Evolutionary conservation across 2,329 filamentous ascomycete genomes (phyloP).

Genomic region (Beauveria asiatica): DNA sequence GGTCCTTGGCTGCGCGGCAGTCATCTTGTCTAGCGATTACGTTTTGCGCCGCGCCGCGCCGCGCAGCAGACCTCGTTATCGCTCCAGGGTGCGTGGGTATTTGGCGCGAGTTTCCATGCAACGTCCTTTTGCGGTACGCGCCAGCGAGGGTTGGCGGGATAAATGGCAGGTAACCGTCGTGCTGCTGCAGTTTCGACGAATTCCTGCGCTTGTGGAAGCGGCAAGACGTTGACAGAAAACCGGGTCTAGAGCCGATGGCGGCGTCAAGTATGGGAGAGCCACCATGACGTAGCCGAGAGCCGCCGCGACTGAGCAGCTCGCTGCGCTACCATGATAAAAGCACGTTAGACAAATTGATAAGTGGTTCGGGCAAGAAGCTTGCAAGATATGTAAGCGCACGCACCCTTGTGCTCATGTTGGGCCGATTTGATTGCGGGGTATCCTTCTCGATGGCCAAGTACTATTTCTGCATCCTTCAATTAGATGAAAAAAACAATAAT

Average conservation of each 20-base stretch:
- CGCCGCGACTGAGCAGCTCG: neutral
- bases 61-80: neutral
- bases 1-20: conserved; percentile 25
- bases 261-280: neutral
- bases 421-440: neutral
- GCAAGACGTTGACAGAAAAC: conserved; percentile 3
- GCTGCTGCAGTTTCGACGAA: neutral
- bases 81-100: neutral
- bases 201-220: neutral
- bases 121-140: no score
- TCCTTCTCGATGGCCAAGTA: neutral
- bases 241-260: conserved; percentile 10
- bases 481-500: neutral
- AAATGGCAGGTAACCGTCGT: neutral
- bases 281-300: neutral
- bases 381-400: neutral
- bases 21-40: neutral
- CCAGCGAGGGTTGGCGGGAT: neutral
- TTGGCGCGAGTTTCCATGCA: neutral
- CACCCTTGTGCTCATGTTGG: neutral
- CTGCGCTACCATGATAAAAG: no score
- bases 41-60: neutral
- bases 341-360: neutral
- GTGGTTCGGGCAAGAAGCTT: no score
- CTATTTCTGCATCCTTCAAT: no score